Evolutionary conservation across 305 asterid species (phyloP).

Genomic region (Solanum hybrid): DNA sequence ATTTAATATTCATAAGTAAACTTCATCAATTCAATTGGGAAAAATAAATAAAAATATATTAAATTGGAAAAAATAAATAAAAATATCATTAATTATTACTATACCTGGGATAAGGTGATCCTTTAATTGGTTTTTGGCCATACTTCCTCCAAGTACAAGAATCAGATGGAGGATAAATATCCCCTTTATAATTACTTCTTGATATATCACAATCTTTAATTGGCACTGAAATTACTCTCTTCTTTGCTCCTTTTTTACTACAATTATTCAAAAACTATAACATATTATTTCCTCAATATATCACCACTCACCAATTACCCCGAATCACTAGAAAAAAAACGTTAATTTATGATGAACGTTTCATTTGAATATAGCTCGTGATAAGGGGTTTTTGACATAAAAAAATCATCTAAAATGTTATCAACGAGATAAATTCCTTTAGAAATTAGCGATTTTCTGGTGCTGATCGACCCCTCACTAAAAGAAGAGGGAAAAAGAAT

Average conservation of each 20-base stretch:
- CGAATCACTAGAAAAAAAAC: not conserved
- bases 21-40: too few species aligned
- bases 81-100: not conserved
- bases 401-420: not conserved
- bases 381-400: not conserved
- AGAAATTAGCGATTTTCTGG: not conserved
- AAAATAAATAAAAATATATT: not conserved
- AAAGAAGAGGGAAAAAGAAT: not conserved
- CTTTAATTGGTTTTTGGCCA: not conserved
- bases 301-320: not conserved
- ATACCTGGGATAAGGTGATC: not conserved
- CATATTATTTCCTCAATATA: not conserved
- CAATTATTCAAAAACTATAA: not conserved
- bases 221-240: not conserved
- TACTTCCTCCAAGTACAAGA: not conserved
- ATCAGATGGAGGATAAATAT: not conserved
- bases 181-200: not conserved
- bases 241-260: not conserved
- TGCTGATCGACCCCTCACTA: not conserved
- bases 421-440: not conserved
- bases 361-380: not conserved
- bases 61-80: not conserved
- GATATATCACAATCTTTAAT: not conserved
- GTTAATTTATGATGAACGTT: not conserved
- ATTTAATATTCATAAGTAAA: too few species aligned